Percentiles rank a stretch among this genome's conserved stretches.
Evolutionary conservation across 345 rosid species (phyloP).

Genomic region (Syzygium oleosum): DNA sequence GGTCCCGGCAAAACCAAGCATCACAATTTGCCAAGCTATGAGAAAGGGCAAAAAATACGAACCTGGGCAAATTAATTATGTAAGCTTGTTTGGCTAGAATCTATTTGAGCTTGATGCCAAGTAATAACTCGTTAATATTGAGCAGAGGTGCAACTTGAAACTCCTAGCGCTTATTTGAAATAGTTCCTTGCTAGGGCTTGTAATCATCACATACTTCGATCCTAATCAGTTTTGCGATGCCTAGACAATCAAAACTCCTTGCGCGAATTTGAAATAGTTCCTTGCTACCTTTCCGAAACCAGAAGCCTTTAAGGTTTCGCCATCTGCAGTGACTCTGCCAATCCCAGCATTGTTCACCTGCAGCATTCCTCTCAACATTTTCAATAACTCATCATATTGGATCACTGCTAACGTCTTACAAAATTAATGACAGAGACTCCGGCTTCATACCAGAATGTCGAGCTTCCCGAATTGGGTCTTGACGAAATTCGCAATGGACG

Average conservation of each 20-base stretch:
- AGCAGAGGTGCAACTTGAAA: not conserved
- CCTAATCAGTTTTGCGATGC: not conserved
- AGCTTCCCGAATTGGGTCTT: conserved; percentile 12
- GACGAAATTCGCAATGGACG: conserved; percentile 13
- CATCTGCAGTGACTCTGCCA: not conserved
- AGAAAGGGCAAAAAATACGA: not conserved
- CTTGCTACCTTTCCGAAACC: conserved; percentile 1
- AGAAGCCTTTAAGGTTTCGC: conserved; percentile 6
- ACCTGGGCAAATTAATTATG: not conserved
- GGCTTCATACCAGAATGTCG: conserved; percentile 13
- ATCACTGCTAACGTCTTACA: not conserved
- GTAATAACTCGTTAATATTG: not conserved
- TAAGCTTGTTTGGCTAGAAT: not conserved
- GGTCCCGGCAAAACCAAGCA: not conserved
- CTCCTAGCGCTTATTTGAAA: not conserved
- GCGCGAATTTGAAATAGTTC: not conserved
- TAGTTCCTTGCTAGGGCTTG: not conserved
- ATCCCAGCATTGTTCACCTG: conserved; percentile 23
- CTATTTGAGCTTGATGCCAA: not conserved
- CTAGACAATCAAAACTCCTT: not conserved
- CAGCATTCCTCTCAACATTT: not conserved
- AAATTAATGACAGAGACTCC: not conserved
- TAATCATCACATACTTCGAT: not conserved
- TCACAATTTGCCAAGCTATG: not conserved
- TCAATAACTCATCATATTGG: not conserved